Evolutionary conservation across 2,329 filamentous ascomycete genomes (phyloP), one percentile per base, ranked within the genome.

Genomic region (Exophiala viscosa): DNA sequence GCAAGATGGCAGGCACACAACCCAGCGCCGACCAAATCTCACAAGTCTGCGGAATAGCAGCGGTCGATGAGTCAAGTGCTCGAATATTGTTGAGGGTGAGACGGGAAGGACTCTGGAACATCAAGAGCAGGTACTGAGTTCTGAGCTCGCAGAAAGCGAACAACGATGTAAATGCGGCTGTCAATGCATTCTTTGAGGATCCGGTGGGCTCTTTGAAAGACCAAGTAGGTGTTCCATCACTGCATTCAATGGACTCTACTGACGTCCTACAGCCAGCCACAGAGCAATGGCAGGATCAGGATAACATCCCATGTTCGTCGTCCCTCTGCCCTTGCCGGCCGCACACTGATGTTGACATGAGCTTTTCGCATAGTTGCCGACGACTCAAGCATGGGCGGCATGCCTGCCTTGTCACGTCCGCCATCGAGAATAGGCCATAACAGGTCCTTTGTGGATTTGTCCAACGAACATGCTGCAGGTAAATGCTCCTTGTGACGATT

Each of bases 141-240:
- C 44, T 28, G n/a, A 39, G 14, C 2, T 5, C n/a, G 33, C 47
- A 75, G 74, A 72, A 70, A 47, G 70, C 74, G 55, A 69, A 74
- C 47, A 67, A 71, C 43, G 69, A 76, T 56, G 66, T 70, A 1
- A 68, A 73, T 36, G 70, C 69, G 60, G 73, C 74, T 31, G 69
- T 75, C 55, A 76, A 76, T 62, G 73, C 73, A 15, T 76, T 71
- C 58, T 74, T 73, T 32, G 73, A 76, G 63, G 71, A 74, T 58
- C 71, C 72, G 5, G 50, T 49, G 28, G 52, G 42, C 18, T 55
- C 54, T 17, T 36, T 58, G 17, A 49, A 51, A 40, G 50, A 58
- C 20, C 35, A 38, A 17, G 46, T 55, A 10, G 42, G 50, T 51
- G 9, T 23, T 48, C 8, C 28, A 35, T 52, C 5, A 8, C 20